Base-by-base conservation (phyloP, 2,329 filamentous ascomycete genomes). In the Penicillium nordicum region DNA sequence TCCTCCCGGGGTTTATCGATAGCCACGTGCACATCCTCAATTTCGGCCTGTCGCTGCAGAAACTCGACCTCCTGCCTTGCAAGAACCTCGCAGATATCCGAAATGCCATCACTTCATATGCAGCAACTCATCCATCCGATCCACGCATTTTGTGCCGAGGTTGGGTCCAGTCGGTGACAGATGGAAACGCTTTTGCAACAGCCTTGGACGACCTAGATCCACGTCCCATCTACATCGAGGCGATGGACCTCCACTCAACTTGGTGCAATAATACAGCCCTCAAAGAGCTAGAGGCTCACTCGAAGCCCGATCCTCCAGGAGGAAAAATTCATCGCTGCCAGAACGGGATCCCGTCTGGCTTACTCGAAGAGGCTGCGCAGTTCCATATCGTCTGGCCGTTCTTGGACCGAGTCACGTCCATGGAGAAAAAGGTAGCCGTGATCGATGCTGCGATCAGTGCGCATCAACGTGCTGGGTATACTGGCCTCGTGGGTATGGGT, bases 221-320 rank as follows among this genome's bases (percentile, higher is more conserved):
- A 1, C 71, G 78, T 23, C 78, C 79, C 0, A 79, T 81, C 49
- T 80, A 76, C 60, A 78, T 81, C 50, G 76, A 80, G 46, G 71
- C 77, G 4, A 77, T 79, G 48, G 78, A 80, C 57, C 68, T 81
- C 16, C 79, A 81, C 62, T 80, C 77, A 0, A 74, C 74, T 2
- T 82, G 79, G 79, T 80, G 78, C 63, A 81, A 79, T 59, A 75
- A 67, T 37, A 70, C 78, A 3, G 79, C 78, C 1, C 64, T 82
- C 29, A 48, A 67, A 48, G 79, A 81, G 62, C 72, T 81, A 60
- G 70, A 69, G 11, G 67, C 79, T 5, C 63, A 74, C 27, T 65
- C 71, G 3, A 71, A 73, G 62, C 64, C 72, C 2, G 71, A 77
- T 52, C 78, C 78, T 0, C 71, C 73, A 0, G 79, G 79, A 2